Evolutionary conservation across 257 asterid genomes (phyloP).

Genomic region (Plectranthus barbatus): DNA sequence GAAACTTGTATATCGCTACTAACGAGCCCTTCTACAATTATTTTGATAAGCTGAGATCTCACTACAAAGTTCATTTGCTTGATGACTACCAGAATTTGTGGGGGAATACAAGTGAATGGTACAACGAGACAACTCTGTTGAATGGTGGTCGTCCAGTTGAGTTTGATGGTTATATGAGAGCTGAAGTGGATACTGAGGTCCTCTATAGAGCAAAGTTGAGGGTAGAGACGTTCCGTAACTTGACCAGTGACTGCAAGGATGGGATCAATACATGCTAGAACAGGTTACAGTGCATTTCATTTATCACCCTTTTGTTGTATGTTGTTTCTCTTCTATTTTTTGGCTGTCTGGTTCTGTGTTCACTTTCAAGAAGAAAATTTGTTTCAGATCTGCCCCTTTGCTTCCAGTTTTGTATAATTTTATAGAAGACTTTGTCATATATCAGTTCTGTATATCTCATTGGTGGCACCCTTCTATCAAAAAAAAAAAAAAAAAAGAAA

Average conservation of each 20-base stretch:
- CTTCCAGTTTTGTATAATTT: conserved; percentile 13
- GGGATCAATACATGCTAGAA: conserved; percentile 73
- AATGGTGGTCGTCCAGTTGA: conserved; percentile 70
- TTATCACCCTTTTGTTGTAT: no score
- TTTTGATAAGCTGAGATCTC: conserved; percentile 91
- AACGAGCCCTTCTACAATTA: conserved; percentile 79
- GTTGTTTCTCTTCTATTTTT: background rate
- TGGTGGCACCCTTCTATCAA: background rate
- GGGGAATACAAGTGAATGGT: conserved; percentile 92
- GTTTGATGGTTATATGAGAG: conserved; percentile 93
- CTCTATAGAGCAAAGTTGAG: conserved; percentile 69
- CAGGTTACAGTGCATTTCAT: background rate
- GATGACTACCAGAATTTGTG: conserved; percentile 75
- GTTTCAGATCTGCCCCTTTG: conserved; percentile 5
- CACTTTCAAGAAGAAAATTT: background rate
- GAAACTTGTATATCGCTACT: conserved; percentile 80
- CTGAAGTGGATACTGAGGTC: conserved; percentile 92
- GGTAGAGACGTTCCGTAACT: conserved; percentile 83
- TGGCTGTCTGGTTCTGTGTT: background rate
- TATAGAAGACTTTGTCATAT: conserved; percentile 4
- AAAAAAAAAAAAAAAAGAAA: no score
- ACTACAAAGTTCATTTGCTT: conserved; percentile 79
- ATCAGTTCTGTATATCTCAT: background rate
- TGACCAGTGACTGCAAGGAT: conserved; percentile 88
- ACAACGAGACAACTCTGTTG: conserved; percentile 59